Base-by-base conservation (phyloP, 2,329 filamentous ascomycete species). In the Pseudopithomyces chartarum region DNA sequence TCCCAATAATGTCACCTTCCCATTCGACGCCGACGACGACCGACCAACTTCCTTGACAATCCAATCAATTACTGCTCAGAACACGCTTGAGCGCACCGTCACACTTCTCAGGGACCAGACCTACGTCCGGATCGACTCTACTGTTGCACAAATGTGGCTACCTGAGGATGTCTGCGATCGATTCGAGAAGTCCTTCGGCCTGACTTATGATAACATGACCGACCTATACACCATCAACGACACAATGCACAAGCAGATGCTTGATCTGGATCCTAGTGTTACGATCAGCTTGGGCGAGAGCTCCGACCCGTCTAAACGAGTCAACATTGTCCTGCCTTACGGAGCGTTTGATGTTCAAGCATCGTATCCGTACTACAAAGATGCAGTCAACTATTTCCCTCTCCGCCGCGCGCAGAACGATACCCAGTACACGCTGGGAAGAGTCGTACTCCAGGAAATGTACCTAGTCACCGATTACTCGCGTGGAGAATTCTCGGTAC, bases 361-460 rank as follows among this genome's bases (percentile, higher is more conserved):
- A n/a, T 76, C 78, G 0, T 76, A 84, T 83, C 66, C 78, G 69
- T 84, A 82, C 1, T 74, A 88, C 6, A 77, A 84, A 47, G 87
- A 86, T 61, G 82, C 85, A 34, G 87, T 85, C 1, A 82, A 52
- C 19, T 90, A 90, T 66, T 90, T 91, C 57, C 87, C 87, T 3
- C 77, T 90, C 43, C 81, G 84, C 58, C 82, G 83, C 55, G 77
- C 84, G 7, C 66, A 81, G 34, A 80, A 83, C 58, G 79, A 81
- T 33, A 78, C 79, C 13, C 79, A 84, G 60, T 81, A 85, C 66
- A 83, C 86, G 13, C 81, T 90, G 39, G 88, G 88, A 12, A 81
- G 88, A 23, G 81, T 84, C 0, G 89, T 90, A 59, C 75, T 90
- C 50, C 88, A 90, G 67, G 87, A 90, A 73, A 82, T 87, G 6